A percentile compares a stretch with the other conserved stretches of the same genome.
These are phyloP conservation scores for Scortechinia acanthostroma DNA, from an alignment of 2,329 filamentous ascomycete species.

Conservation along the genomic window DNA sequence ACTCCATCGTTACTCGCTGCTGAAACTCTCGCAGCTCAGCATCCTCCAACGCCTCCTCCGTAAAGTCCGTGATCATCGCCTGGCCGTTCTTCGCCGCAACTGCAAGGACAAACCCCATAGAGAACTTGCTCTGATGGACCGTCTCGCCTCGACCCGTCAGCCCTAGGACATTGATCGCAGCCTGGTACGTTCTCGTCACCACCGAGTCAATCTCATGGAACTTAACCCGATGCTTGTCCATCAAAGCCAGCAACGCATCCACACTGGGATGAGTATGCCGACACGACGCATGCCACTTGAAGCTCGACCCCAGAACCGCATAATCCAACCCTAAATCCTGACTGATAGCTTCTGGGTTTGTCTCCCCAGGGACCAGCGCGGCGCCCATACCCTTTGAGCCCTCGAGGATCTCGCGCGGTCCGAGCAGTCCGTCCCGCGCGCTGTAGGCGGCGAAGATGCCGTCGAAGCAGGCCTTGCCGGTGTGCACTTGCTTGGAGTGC, in stretches of 20 bases:
- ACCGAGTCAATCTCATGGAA: slow-evolving; percentile 18
- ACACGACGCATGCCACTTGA: slow-evolving; percentile 22
- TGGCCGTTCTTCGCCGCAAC: slow-evolving; percentile 18
- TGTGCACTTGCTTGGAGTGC: slow-evolving; percentile 20
- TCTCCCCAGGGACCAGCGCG: background rate
- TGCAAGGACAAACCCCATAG: slow-evolving; percentile 20
- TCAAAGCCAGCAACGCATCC: slow-evolving; percentile 15
- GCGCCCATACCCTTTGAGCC: slow-evolving; percentile 6
- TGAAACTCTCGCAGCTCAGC: slow-evolving; percentile 13
- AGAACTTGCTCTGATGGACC: slow-evolving; percentile 21
- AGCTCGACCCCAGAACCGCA: slow-evolving; percentile 16
- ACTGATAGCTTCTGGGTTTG: slow-evolving; percentile 13
- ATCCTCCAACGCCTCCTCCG: slow-evolving; percentile 14
- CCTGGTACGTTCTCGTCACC: slow-evolving; percentile 15
- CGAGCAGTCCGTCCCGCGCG: slow-evolving; percentile 14
- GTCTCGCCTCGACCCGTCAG: slow-evolving; percentile 16
- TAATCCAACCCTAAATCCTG: slow-evolving; percentile 13
- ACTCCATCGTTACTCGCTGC: slow-evolving; percentile 14
- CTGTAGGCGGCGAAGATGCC: slow-evolving; percentile 19
- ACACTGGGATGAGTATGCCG: slow-evolving; percentile 19
- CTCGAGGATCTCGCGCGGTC: slow-evolving; percentile 16
- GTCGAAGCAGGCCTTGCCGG: slow-evolving; percentile 18
- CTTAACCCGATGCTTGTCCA: slow-evolving; percentile 12
- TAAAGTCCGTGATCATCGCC: slow-evolving; percentile 17
- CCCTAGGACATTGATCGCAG: slow-evolving; percentile 17